Base-by-base conservation (phyloP, 1,284 basidiomycete genomes). In the Cystobasidiaceae sp. region DNA sequence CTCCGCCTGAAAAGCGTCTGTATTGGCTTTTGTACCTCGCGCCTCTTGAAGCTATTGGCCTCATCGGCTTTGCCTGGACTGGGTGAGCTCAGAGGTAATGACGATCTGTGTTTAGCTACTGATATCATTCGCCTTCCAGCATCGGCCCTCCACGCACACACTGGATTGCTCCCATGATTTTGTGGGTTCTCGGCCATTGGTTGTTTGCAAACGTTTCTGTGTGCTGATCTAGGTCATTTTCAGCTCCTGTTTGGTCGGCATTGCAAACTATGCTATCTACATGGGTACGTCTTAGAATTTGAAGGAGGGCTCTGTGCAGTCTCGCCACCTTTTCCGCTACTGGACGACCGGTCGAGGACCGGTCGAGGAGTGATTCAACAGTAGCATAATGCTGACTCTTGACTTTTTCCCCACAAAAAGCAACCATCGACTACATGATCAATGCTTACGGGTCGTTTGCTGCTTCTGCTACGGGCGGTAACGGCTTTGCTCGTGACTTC, bases 121-220 rank as follows among this genome's bases (percentile, higher is more conserved):
- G n/a, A 50, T 43, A 3, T 9, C 45, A 48, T 27, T 28, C 6
- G 17, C 30, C 17, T 17, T 27, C n/a, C 45, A 46, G 45, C n/a
- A 11, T 23, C 1, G 74, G 74, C 0, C 78, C 73, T 80, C 59
- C 79, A 72, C 64, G 71, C 2, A 71, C 74, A 1, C 76, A 75
- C 58, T 79, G 78, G 78, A 78, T 79, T 41, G 79, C 74, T 0
- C 76, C 77, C 1, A 79, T 79, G 77, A 74, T 80, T 63, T 78
- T 77, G 60, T 72, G 75, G 0, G 70, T 70, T 4, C 56, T 39
- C 71, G 19, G n/a, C n/a, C n/a, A n/a, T n/a, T 46, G 2, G n/a
- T 17, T 23, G 27, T 17, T 25, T 13, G 21, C 21, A 5, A 13
- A 11, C 1, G 6, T 46, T 2, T 13, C 13, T 1, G 23, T 19